A percentile compares a stretch with the other conserved stretches of the same genome.
phyloP scores from a whole-genome alignment of 2,329 filamentous ascomycete genomes.

The Neopestalotiopsis sp. region DNA sequence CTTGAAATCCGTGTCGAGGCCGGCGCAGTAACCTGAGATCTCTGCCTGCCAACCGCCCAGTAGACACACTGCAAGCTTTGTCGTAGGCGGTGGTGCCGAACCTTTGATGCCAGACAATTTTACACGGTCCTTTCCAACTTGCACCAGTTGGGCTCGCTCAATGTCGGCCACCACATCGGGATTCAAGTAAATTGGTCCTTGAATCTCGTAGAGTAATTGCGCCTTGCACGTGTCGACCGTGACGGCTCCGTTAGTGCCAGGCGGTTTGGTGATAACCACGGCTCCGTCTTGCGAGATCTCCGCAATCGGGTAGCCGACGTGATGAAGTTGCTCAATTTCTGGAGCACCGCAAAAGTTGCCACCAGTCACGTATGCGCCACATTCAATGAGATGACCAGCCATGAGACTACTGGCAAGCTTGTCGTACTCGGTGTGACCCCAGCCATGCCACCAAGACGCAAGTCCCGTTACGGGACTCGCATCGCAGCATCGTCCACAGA shows the following conservation, averaged over 20 bases:
- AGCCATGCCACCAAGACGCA: conserved; percentile 50
- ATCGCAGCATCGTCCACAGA: conserved; percentile 45
- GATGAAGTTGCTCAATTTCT: conserved; percentile 27
- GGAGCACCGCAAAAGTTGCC: conserved; percentile 52
- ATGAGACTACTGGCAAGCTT: conserved; percentile 46
- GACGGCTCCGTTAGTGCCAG: conserved; percentile 27
- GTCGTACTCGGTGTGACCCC: conserved; percentile 46
- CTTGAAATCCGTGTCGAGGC: conserved; percentile 21
- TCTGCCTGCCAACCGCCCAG: conserved; percentile 21
- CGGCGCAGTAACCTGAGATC: conserved; percentile 8
- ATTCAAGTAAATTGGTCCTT: conserved; percentile 50
- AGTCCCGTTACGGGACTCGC: conserved; percentile 50
- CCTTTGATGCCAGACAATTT: conserved; percentile 43
- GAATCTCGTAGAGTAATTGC: conserved; percentile 52
- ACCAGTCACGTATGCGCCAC: conserved; percentile 48
- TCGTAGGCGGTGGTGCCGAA: conserved; percentile 35
- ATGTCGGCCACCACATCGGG: conserved; percentile 48
- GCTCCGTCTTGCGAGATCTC: conserved; percentile 13
- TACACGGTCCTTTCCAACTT: conserved; percentile 44
- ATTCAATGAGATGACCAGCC: conserved; percentile 50
- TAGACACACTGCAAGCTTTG: conserved; percentile 19
- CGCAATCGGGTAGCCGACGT: conserved; percentile 29
- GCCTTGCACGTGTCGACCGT: conserved; percentile 38
- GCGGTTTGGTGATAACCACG: conserved; percentile 27
- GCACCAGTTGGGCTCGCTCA: conserved; percentile 48